These are phyloP conservation scores for Pichia sp. DNA, from an alignment of 1,139 yeast genomes.

Conservation along the genomic window DNA sequence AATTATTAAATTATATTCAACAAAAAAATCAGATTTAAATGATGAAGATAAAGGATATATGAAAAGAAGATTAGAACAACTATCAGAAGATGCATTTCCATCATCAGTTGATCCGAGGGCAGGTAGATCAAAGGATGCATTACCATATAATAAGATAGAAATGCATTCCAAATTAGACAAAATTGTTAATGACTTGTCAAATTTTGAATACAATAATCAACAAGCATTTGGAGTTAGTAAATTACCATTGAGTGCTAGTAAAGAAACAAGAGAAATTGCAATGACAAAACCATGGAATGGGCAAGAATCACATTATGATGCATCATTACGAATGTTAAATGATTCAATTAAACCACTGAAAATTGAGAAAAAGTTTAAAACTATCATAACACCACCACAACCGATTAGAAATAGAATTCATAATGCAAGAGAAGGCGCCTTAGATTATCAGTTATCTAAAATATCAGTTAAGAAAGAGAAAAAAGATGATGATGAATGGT, in stretches of 20 bases:
- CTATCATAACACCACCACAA: constrained; percentile 30
- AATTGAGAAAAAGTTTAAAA: constrained; percentile 1
- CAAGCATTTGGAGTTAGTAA: constrained; percentile 34
- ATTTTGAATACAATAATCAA: constrained; percentile 34
- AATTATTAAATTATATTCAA: not conserved
- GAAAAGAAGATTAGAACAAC: constrained; percentile 33
- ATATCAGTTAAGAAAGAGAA: constrained; percentile 21
- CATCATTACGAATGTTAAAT: constrained; percentile 54
- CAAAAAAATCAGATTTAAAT: not conserved
- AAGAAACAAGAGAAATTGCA: constrained; percentile 51
- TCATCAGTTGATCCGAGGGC: constrained; percentile 30
- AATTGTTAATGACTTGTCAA: constrained; percentile 23
- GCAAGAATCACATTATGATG: constrained; percentile 44
- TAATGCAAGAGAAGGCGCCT: constrained; percentile 56
- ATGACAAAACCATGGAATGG: constrained; percentile 65
- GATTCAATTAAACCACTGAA: constrained; percentile 51
- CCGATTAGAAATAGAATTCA: constrained; percentile 38
- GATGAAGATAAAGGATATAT: constrained; percentile 30
- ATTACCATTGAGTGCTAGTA: constrained; percentile 40
- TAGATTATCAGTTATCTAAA: constrained; percentile 56
- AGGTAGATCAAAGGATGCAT: constrained; percentile 23
- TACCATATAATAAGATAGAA: constrained; percentile 19
- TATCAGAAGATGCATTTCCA: constrained; percentile 37
- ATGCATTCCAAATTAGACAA: constrained; percentile 24
- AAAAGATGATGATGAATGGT: constrained; percentile 39